These are phyloP conservation scores for Protomyces macrosporus DNA, from an alignment of 1,139 yeast species.

Conservation along the genomic window DNA sequence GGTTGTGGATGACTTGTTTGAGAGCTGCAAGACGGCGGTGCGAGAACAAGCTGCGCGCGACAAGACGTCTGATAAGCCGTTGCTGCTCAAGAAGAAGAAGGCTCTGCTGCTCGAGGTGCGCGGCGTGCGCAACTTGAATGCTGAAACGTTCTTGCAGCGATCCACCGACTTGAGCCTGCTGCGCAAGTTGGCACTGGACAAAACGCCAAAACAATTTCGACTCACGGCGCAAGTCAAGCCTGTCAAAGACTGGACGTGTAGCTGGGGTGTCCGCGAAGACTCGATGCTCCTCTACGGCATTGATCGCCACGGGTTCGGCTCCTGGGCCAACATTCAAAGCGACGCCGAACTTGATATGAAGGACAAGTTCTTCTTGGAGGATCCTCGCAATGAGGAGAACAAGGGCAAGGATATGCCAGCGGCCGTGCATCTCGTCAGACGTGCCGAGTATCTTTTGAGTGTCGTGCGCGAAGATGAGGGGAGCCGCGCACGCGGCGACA, in stretches of 20 bases:
- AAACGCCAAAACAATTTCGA: conserved; percentile 54
- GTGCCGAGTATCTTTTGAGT: conserved; percentile 78
- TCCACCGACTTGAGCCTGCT: conserved; percentile 74
- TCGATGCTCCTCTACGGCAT: conserved; percentile 83
- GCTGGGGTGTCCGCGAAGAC: conserved; percentile 80
- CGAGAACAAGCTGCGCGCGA: conserved; percentile 63
- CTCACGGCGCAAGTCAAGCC: conserved; percentile 64
- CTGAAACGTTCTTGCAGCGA: conserved; percentile 75
- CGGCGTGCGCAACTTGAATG: conserved; percentile 84
- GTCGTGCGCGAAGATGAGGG: conserved; percentile 51
- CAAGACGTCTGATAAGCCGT: conserved; percentile 48
- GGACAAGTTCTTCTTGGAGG: conserved; percentile 65
- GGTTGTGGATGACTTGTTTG: conserved; percentile 66
- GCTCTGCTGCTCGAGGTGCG: conserved; percentile 86
- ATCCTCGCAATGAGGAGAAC: conserved; percentile 35
- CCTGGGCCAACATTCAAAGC: conserved; percentile 90
- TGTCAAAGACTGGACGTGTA: conserved; percentile 86
- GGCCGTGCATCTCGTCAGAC: conserved; percentile 86
- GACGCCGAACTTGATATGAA: conserved; percentile 87
- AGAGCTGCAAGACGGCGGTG: conserved; percentile 57
- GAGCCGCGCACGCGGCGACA: conserved; percentile 10
- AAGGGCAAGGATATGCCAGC: conserved; percentile 66
- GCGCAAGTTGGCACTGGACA: conserved; percentile 52
- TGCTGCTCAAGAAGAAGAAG: conserved; percentile 62
- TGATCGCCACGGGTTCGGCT: conserved; percentile 88